Percentiles rank a stretch among this genome's conserved stretches.
Evolutionary conservation across 352 stramenopile genomes (phyloP).

Genomic region (Plasmopara viticola): DNA sequence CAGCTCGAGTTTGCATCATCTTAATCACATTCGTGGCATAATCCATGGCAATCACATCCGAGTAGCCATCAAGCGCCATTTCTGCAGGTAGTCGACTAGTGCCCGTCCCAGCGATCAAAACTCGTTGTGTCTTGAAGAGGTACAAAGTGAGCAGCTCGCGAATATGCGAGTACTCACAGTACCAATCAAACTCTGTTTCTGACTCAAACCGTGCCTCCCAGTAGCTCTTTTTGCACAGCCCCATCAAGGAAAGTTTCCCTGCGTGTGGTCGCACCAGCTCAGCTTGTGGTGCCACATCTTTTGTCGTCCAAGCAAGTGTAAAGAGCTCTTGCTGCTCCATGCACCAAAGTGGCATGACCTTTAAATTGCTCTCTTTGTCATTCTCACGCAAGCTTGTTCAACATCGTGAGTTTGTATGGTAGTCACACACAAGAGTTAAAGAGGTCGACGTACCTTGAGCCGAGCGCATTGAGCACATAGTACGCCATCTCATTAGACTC

Average conservation of each 20-base stretch:
- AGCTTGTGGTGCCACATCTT: constrained; percentile 20
- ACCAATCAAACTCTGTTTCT: constrained; percentile 54
- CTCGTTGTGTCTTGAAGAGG: constrained; percentile 19
- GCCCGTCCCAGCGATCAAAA: constrained; percentile 42
- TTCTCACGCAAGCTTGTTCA: constrained; percentile 29
- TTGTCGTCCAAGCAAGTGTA: constrained; percentile 38
- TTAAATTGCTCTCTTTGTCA: constrained; percentile 32
- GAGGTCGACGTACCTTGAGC: constrained; percentile 22
- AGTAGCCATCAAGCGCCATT: constrained; percentile 40
- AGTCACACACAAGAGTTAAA: constrained; percentile 1
- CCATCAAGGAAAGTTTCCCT: constrained; percentile 52
- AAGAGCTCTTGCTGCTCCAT: constrained; percentile 39
- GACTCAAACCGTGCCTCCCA: constrained; percentile 46
- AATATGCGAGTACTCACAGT: constrained; percentile 46
- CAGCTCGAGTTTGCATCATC: constrained; percentile 35
- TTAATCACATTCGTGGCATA: constrained; percentile 47
- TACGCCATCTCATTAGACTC: constrained; percentile 39
- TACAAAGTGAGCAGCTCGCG: constrained; percentile 29
- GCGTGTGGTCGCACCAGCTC: constrained; percentile 39
- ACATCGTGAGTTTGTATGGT: not conserved
- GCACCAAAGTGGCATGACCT: constrained; percentile 45
- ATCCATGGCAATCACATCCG: constrained; percentile 42
- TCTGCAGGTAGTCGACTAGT: constrained; percentile 45
- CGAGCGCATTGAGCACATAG: constrained; percentile 42
- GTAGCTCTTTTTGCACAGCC: constrained; percentile 52